A percentile compares a stretch with the other conserved stretches of the same genome.
phyloP scores from a whole-genome alignment of 228 moss, liverwort and hornwort genomes.

The Sphagnum fallax region DNA sequence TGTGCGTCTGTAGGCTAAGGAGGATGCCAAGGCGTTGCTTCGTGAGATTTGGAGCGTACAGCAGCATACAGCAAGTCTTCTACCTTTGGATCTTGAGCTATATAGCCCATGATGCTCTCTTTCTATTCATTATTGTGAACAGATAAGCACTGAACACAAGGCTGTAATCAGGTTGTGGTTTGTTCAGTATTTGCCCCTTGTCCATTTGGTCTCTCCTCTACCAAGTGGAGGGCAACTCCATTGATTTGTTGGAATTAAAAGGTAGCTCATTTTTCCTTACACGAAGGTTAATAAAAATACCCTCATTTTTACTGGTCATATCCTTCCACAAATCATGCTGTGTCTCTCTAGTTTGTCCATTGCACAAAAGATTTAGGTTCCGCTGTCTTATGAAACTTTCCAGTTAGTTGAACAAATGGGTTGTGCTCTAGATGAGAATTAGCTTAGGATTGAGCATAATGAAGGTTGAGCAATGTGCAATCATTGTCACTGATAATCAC shows the following conservation, averaged over 20 bases:
- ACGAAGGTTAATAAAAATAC: neutral
- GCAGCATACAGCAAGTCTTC: slow-evolving; percentile 60
- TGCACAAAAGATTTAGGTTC: too few species aligned
- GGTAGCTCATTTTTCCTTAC: neutral
- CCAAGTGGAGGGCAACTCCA: neutral
- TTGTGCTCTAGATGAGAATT: too few species aligned
- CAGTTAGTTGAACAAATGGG: too few species aligned
- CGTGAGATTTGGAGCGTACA: slow-evolving; percentile 94
- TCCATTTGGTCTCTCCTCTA: neutral
- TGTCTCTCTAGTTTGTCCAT: too few species aligned
- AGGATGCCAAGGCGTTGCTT: slow-evolving; percentile 90
- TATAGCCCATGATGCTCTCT: slow-evolving; percentile 30
- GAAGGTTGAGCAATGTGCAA: too few species aligned
- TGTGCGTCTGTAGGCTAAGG: slow-evolving; percentile 52
- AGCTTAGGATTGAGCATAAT: too few species aligned
- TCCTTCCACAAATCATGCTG: neutral
- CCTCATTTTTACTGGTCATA: neutral
- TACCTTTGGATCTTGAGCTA: slow-evolving; percentile 73
- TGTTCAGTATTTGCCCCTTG: neutral
- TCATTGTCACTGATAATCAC: too few species aligned
- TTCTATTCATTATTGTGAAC: neutral
- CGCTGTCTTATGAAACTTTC: too few species aligned
- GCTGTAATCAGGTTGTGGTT: neutral
- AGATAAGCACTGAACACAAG: neutral
- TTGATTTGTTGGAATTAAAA: neutral